Percentiles rank a stretch among this genome's conserved stretches.
These are phyloP conservation scores for Gloeostereum incarnatum DNA, from an alignment of 768 basidiomycete species.

Conservation along the genomic window DNA sequence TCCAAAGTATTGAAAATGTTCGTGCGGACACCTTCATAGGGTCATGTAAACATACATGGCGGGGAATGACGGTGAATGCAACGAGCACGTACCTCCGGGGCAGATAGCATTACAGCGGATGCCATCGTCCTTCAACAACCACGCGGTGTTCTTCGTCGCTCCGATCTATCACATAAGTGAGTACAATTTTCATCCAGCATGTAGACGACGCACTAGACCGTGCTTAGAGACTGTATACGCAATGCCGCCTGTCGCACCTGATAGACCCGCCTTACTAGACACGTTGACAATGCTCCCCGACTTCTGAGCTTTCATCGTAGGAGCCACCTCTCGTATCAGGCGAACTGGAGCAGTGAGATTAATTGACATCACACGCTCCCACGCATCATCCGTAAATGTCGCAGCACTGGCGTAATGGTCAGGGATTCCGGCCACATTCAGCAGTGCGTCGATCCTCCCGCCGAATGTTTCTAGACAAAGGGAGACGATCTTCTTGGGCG, in stretches of 20 bases:
- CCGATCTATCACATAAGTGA: slow-evolving; percentile 2
- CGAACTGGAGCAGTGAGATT: slow-evolving; percentile 9
- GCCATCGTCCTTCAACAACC: slow-evolving; percentile 10
- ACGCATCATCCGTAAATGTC: slow-evolving; percentile 4
- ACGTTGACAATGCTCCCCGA: slow-evolving; percentile 12
- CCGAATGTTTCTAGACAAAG: slow-evolving; percentile 2
- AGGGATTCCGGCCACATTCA: slow-evolving; percentile 5
- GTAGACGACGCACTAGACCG: slow-evolving; percentile 4
- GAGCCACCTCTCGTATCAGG: slow-evolving; percentile 10
- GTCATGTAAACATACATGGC: no score
- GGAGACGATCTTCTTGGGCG: slow-evolving; percentile 1
- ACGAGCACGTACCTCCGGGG: slow-evolving; percentile 6
- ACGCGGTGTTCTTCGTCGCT: slow-evolving; percentile 11
- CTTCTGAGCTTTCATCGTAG: slow-evolving; percentile 8
- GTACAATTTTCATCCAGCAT: neutral
- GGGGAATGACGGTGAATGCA: no score
- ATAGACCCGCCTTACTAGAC: slow-evolving; percentile 8
- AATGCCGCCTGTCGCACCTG: no score
- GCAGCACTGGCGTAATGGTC: neutral
- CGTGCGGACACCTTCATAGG: no score
- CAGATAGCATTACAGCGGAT: slow-evolving; percentile 11
- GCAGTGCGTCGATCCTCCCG: slow-evolving; percentile 4
- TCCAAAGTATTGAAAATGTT: no score
- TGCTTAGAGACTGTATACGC: slow-evolving; percentile 12
- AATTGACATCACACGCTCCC: slow-evolving; percentile 1